A percentile compares a stretch with the other conserved stretches of the same genome.
These are phyloP conservation scores for Candida silvicultrix DNA, from an alignment of 805 yeast species.

Conservation along the genomic window DNA sequence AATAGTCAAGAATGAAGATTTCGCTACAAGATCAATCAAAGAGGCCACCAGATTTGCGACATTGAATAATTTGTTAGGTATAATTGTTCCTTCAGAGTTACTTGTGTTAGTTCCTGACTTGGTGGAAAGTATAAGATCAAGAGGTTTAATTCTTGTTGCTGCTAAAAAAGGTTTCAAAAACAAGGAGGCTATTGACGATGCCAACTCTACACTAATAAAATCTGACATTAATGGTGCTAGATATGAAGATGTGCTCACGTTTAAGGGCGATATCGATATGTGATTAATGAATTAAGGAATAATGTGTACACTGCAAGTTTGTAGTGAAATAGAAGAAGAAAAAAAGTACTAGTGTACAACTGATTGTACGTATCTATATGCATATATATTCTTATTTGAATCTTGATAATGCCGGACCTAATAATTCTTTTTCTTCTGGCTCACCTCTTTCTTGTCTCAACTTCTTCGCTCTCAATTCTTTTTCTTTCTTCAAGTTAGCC, in stretches of 20 bases:
- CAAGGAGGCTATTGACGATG: conserved; percentile 8
- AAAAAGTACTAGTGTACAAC: background rate
- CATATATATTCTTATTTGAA: too few species aligned
- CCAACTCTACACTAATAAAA: conserved; percentile 4
- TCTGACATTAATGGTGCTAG: conserved; percentile 56
- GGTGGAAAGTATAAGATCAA: conserved; percentile 65
- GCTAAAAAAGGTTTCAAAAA: conserved; percentile 32
- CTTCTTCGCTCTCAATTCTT: conserved; percentile 54
- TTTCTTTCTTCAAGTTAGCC: conserved; percentile 67
- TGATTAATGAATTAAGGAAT: conserved; percentile 8
- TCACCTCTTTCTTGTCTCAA: conserved; percentile 39
- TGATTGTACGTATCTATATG: too few species aligned
- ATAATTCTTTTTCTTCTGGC: conserved; percentile 38
- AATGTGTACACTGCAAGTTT: too few species aligned
- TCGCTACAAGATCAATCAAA: conserved; percentile 62
- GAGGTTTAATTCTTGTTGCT: conserved; percentile 83
- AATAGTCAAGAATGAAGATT: conserved; percentile 27
- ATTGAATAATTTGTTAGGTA: conserved; percentile 77
- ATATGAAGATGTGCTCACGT: conserved; percentile 55
- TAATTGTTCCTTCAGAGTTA: conserved; percentile 68
- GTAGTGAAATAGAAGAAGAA: too few species aligned
- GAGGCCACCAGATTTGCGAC: conserved; percentile 80
- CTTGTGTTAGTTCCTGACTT: conserved; percentile 70
- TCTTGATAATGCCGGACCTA: conserved; percentile 35
- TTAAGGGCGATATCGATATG: conserved; percentile 54